A percentile compares a stretch with the other conserved stretches of the same genome.
Conservation (phyloP, 2,329 filamentous ascomycete genomes). For the Lecanicillium sp. region DNA sequence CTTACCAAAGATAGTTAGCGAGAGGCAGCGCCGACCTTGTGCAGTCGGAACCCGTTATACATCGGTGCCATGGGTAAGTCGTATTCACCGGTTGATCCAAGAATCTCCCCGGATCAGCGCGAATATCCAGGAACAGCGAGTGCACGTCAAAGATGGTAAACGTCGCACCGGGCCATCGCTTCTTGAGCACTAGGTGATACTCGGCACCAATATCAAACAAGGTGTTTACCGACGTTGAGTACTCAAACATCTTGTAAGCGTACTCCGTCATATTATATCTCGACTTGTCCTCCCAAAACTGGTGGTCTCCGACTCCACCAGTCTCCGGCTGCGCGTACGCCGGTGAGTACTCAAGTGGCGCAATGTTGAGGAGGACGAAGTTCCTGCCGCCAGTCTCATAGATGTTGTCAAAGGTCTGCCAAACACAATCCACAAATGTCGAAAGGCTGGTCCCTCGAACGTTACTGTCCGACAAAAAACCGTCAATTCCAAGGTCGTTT, state of each 20-base stretch:
- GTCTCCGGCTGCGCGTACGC: slow-evolving; percentile 47
- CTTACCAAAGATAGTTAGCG: slow-evolving; percentile 60
- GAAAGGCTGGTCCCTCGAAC: slow-evolving; percentile 48
- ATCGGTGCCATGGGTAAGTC: slow-evolving; percentile 48
- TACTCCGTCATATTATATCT: slow-evolving; percentile 38
- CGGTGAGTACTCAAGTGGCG: slow-evolving; percentile 59
- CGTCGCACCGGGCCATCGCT: slow-evolving; percentile 47
- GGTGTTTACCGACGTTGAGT: slow-evolving; percentile 40
- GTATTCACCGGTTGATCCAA: slow-evolving; percentile 57
- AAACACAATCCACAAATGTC: slow-evolving; percentile 62
- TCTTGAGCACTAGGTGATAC: slow-evolving; percentile 32
- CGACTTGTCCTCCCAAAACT: slow-evolving; percentile 38
- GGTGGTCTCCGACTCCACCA: slow-evolving; percentile 31
- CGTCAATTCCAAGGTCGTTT: slow-evolving; percentile 63
- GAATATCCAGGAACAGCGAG: slow-evolving; percentile 55
- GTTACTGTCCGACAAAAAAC: slow-evolving; percentile 59
- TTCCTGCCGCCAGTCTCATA: slow-evolving; percentile 59
- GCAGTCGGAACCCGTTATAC: slow-evolving; percentile 30
- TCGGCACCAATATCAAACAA: slow-evolving; percentile 41
- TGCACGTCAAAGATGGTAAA: slow-evolving; percentile 63
- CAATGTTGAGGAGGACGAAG: slow-evolving; percentile 64
- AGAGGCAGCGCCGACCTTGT: slow-evolving; percentile 28
- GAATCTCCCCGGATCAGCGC: slow-evolving; percentile 50
- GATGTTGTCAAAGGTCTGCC: slow-evolving; percentile 50
- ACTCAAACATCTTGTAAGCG: slow-evolving; percentile 35